phyloP scores from a whole-genome alignment of 805 yeast species.

The Candida nonsorbophila region DNA sequence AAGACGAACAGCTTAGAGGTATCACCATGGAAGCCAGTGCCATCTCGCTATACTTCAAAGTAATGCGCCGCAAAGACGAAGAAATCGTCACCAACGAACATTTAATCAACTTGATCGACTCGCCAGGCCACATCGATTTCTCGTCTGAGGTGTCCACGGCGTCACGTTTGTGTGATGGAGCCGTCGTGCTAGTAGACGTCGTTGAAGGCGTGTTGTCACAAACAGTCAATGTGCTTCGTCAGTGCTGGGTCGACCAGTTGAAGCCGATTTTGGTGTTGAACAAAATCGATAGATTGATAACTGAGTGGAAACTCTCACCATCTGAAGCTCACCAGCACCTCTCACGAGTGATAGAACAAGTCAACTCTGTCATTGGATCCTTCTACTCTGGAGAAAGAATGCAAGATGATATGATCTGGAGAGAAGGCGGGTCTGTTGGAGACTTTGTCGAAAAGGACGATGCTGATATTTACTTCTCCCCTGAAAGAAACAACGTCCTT shows the following conservation, averaged over 20 bases:
- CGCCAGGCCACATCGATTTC: constrained; percentile 99
- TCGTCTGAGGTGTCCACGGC: constrained; percentile 95
- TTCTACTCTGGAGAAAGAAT: constrained; percentile 90
- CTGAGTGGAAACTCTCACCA: constrained; percentile 78
- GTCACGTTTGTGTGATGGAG: constrained; percentile 94
- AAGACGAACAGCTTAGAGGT: constrained; percentile 93
- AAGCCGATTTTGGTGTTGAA: constrained; percentile 85
- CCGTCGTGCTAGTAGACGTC: constrained; percentile 90
- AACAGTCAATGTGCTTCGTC: constrained; percentile 89
- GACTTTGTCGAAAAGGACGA: constrained; percentile 74
- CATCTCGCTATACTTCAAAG: constrained; percentile 83
- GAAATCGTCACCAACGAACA: constrained; percentile 51
- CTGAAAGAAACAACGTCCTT: constrained; percentile 81
- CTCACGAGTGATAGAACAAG: constrained; percentile 79
- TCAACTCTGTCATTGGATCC: constrained; percentile 89
- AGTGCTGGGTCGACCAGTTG: constrained; percentile 90
- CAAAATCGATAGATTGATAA: constrained; percentile 81
- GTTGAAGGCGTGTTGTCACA: constrained; percentile 99
- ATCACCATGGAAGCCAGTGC: constrained; percentile 98
- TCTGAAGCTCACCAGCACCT: constrained; percentile 81
- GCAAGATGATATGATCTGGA: constrained; percentile 77
- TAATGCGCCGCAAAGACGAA: constrained; percentile 40
- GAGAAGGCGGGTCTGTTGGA: constrained; percentile 55
- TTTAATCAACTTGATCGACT: constrained; percentile 86
- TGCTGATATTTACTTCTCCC: constrained; percentile 78